Percentiles rank a stretch among this genome's conserved stretches.
Conservation (phyloP, 225 moss, liverwort and hornwort species). For the Pleurozium schreberi region DNA sequence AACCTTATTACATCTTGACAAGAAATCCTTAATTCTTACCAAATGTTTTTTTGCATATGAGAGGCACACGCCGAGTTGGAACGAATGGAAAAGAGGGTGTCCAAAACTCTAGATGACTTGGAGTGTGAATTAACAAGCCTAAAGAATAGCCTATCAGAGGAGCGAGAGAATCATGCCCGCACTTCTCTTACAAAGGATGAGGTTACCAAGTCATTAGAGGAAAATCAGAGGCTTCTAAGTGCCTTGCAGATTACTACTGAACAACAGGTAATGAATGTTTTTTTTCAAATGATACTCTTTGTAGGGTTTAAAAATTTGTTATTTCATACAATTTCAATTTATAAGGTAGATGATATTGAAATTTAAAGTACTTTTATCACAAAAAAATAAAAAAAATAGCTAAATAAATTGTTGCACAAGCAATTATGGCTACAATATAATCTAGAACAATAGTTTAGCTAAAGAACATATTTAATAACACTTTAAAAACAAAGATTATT, state of each 20-base stretch:
- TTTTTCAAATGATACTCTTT: not conserved
- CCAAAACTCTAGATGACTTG: conserved; percentile 22
- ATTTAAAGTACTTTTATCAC: not conserved
- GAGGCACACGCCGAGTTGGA: conserved; percentile 37
- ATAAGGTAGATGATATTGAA: not conserved
- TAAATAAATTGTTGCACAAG: not conserved
- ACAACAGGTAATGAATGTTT: conserved; percentile 28
- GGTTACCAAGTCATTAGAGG: conserved; percentile 17
- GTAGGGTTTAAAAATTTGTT: not conserved
- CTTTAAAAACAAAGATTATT: not conserved
- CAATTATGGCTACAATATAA: not conserved
- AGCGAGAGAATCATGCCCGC: conserved; percentile 23
- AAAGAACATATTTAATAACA: too few relatives aligned
- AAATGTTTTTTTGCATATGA: conserved; percentile 2
- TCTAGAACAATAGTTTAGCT: fast-evolving
- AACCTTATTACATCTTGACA: not conserved
- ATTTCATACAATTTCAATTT: not conserved
- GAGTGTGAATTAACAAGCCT: conserved; percentile 29
- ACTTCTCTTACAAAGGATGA: conserved; percentile 33
- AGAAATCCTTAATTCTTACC: not conserved
- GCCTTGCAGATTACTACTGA: conserved; percentile 17
- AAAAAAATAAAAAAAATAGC: not conserved
- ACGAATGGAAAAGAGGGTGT: conserved; percentile 16
- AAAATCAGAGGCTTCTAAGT: conserved; percentile 36
- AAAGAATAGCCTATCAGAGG: conserved; percentile 25